Evolutionary conservation across 2,329 filamentous ascomycete genomes (phyloP).

Genomic region (Trichoderma guizhouense): DNA sequence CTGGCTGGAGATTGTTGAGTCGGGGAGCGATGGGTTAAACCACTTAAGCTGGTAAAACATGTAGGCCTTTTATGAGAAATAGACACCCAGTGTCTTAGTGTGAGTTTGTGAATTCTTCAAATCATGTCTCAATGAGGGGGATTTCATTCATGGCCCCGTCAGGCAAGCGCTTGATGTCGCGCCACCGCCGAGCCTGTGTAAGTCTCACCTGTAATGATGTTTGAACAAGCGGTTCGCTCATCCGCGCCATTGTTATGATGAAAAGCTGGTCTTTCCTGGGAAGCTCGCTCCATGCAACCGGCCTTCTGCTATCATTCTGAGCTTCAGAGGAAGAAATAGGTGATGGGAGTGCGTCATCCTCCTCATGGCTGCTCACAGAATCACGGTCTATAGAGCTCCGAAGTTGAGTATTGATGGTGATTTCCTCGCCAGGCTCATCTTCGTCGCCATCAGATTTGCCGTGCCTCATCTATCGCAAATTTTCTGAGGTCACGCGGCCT

Average conservation of each 20-base stretch:
- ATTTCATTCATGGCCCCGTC: background rate
- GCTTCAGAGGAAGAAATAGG: background rate
- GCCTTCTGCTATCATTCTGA: conserved; percentile 18
- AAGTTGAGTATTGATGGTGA: conserved; percentile 10
- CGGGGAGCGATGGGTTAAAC: conserved; percentile 55
- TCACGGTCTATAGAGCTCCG: background rate
- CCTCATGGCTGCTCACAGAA: background rate
- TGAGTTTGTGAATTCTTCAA: background rate
- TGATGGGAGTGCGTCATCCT: background rate
- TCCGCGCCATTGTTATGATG: conserved; percentile 71
- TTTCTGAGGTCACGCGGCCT: background rate
- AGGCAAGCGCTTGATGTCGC: background rate
- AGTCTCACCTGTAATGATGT: conserved; percentile 58
- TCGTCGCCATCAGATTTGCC: conserved; percentile 19
- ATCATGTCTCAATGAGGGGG: background rate
- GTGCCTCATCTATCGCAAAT: conserved; percentile 25
- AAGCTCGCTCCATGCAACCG: conserved; percentile 60
- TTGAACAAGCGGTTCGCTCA: conserved; percentile 80
- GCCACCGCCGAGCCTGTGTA: background rate
- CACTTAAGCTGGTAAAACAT: conserved; percentile 87
- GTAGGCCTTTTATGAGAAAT: conserved; percentile 55
- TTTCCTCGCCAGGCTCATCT: conserved; percentile 19
- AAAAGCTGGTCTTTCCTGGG: conserved; percentile 74
- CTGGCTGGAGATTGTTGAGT: conserved; percentile 69
- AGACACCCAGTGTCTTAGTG: background rate